Evolutionary conservation across 1,284 basidiomycete species (phyloP).

Genomic region (Naganishia liquefaciens): DNA sequence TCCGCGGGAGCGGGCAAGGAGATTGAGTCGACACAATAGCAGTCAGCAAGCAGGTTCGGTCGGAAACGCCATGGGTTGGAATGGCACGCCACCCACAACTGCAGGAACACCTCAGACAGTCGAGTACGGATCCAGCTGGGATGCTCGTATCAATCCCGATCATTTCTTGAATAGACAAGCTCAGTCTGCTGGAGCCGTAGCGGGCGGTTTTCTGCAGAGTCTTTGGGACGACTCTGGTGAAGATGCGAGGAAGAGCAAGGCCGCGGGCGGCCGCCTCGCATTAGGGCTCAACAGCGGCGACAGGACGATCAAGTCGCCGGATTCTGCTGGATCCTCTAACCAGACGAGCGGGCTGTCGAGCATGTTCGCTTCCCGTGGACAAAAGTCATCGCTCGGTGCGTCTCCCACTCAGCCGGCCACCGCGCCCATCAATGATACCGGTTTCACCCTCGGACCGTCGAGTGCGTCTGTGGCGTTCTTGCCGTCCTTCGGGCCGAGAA

Average conservation of each 20-base stretch:
- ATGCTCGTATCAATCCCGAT: conserved; percentile 32
- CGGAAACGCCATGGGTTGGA: conserved; percentile 37
- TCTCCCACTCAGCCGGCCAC: conserved; percentile 9
- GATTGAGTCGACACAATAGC: conserved; percentile 65
- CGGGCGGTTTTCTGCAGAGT: conserved; percentile 49
- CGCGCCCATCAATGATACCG: conserved; percentile 28
- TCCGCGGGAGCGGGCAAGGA: conserved; percentile 73
- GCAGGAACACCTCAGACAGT: conserved; percentile 18
- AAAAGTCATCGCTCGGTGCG: conserved; percentile 3
- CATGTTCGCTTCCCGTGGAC: conserved; percentile 32
- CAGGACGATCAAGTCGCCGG: neutral
- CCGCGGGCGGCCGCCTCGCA: neutral
- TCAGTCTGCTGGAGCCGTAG: conserved; percentile 50
- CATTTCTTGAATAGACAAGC: conserved; percentile 38
- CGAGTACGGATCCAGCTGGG: conserved; percentile 30
- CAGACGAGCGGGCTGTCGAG: conserved; percentile 28
- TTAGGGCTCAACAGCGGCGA: conserved; percentile 11
- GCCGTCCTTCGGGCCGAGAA: conserved; percentile 27
- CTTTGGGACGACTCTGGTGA: conserved; percentile 50
- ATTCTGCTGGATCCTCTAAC: neutral
- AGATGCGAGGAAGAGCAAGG: conserved; percentile 42
- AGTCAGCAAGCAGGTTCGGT: conserved; percentile 43
- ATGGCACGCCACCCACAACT: conserved; percentile 39
- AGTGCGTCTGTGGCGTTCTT: conserved; percentile 41
- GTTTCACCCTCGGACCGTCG: conserved; percentile 28